These are phyloP conservation scores for Sphagnum fallax DNA, from an alignment of 228 moss, liverwort and hornwort species.

Conservation along the genomic window DNA sequence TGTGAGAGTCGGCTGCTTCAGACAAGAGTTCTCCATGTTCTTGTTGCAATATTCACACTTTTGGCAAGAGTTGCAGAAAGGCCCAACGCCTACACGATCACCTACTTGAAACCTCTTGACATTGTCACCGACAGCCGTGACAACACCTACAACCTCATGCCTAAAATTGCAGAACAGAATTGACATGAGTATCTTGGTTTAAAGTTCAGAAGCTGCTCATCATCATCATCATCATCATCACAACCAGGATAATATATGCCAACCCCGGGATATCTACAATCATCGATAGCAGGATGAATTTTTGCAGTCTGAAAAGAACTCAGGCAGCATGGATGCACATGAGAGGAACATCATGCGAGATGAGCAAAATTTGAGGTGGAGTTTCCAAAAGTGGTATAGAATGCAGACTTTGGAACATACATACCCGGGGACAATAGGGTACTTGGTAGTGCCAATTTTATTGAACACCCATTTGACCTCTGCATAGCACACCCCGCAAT, in stretches of 20 bases:
- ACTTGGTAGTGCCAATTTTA: constrained; percentile 23
- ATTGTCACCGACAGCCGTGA: constrained; percentile 46
- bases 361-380: neutral
- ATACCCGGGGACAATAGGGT: constrained; percentile 64
- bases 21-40: constrained; percentile 31
- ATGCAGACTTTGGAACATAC: neutral
- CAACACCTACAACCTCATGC: constrained; percentile 52
- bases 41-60: constrained; percentile 29
- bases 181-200: neutral
- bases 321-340: neutral
- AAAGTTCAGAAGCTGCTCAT: neutral
- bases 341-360: neutral
- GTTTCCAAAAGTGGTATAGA: neutral
- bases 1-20: constrained; percentile 6
- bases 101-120: constrained; percentile 48
- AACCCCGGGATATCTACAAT: neutral
- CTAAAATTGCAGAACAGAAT: constrained; percentile 3
- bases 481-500: constrained; percentile 59
- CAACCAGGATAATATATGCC: neutral
- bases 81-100: constrained; percentile 53
- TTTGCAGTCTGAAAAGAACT: neutral
- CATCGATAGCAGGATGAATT: neutral
- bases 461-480: constrained; percentile 48
- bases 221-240: neutral
- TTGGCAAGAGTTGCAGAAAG: constrained; percentile 34